A percentile compares a stretch with the other conserved stretches of the same genome.
Conservation (phyloP, 768 basidiomycete genomes). For the Hydnomerulius pinastri region DNA sequence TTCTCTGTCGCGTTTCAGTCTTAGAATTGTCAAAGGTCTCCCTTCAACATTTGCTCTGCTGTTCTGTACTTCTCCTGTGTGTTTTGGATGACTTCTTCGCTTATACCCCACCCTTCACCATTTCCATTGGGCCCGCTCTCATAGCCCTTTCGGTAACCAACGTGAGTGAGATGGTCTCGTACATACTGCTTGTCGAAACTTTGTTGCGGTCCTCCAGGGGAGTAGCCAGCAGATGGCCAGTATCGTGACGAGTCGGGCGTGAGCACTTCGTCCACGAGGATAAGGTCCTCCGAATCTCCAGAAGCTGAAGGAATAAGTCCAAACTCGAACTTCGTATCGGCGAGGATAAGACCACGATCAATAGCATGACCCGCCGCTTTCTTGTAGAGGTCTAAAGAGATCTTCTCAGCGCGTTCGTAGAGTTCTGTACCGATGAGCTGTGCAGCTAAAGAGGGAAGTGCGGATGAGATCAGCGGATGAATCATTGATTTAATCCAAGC, state of each 20-base stretch:
- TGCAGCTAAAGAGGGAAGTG: conserved; percentile 45
- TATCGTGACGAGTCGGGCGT: conserved; percentile 98
- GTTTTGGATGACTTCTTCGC: conserved; percentile 71
- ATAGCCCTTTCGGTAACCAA: conserved; percentile 77
- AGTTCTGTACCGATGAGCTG: conserved; percentile 67
- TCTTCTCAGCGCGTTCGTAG: conserved; percentile 57
- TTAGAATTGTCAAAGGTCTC: conserved; percentile 11
- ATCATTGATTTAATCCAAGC: not conserved
- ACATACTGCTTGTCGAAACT: conserved; percentile 98
- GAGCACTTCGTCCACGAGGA: conserved; percentile 94
- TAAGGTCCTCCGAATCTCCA: conserved; percentile 49
- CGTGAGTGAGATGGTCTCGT: conserved; percentile 80
- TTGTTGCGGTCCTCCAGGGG: conserved; percentile 72
- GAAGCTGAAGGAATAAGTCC: conserved; percentile 61
- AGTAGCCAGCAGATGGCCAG: conserved; percentile 83
- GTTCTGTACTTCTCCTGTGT: conserved; percentile 82
- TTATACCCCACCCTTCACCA: conserved; percentile 78
- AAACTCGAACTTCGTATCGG: conserved; percentile 99
- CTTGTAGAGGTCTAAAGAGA: conserved; percentile 66
- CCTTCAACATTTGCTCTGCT: conserved; percentile 61
- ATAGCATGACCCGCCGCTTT: conserved; percentile 75
- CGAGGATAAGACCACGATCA: conserved; percentile 84
- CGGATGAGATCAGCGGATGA: not conserved
- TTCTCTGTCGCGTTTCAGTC: not conserved
- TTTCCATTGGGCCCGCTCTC: conserved; percentile 71